Conservation (phyloP, 345 rosid species). For the Rhodomyrtus tomentosa region DNA sequence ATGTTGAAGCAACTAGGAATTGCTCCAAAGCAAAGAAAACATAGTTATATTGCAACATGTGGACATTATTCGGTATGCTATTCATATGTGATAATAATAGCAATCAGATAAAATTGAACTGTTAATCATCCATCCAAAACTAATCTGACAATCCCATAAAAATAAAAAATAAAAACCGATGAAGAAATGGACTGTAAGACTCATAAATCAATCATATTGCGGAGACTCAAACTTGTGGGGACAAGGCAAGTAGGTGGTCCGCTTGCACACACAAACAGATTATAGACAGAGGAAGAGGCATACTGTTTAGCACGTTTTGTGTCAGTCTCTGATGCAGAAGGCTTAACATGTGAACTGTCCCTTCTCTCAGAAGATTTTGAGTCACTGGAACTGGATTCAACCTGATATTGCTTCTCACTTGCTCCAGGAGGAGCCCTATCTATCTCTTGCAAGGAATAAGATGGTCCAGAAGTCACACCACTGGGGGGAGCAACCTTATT, state of each 20-base stretch:
- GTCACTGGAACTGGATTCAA: conserved; percentile 41
- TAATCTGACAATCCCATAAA: neutral
- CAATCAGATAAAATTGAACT: neutral
- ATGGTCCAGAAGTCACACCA: conserved; percentile 42
- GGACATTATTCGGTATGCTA: neutral
- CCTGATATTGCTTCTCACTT: conserved; percentile 42
- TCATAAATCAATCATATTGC: neutral
- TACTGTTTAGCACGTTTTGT: conserved; percentile 90
- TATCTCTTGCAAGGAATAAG: conserved; percentile 35
- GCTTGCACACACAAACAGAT: neutral
- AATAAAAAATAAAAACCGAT: neutral
- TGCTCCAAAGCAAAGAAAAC: neutral
- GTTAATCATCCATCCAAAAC: neutral
- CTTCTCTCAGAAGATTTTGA: conserved; percentile 48
- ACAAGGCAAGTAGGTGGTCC: neutral
- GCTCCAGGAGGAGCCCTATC: conserved; percentile 28
- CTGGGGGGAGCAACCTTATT: conserved; percentile 25
- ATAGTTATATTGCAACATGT: neutral
- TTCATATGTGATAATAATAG: neutral
- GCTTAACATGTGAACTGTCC: conserved; percentile 31
- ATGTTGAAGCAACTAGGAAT: neutral
- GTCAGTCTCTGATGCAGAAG: conserved; percentile 48
- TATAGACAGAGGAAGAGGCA: conserved; percentile 12
- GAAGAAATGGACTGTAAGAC: neutral
- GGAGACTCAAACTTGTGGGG: neutral